A percentile compares a stretch with the other conserved stretches of the same genome.
These are phyloP conservation scores for Trypanosomatidae sp. DNA, from an alignment of 208 protist genomes.

Conservation along the genomic window DNA sequence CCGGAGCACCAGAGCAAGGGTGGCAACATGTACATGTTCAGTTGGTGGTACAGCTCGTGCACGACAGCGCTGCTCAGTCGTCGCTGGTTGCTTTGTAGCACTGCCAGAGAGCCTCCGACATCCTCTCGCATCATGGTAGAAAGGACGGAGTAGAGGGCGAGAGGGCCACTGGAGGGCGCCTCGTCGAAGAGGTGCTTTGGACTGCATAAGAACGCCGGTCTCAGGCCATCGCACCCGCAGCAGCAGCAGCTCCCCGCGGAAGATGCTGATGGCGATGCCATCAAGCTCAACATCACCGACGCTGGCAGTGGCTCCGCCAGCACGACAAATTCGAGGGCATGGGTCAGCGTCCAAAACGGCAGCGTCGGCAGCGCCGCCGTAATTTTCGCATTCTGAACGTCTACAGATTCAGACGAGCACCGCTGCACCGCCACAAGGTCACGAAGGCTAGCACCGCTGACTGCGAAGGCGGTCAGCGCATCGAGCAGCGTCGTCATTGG, in stretches of 20 bases:
- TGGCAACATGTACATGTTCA: conserved; percentile 58
- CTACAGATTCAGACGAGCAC: conserved; percentile 12
- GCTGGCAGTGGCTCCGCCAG: conserved; percentile 39
- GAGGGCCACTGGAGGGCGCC: conserved; percentile 12
- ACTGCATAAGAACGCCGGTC: conserved; percentile 27
- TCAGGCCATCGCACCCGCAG: conserved; percentile 22
- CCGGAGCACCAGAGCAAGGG: conserved; percentile 37
- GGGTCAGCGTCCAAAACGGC: conserved; percentile 47
- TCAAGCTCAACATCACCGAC: conserved; percentile 8
- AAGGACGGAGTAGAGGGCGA: conserved; percentile 23
- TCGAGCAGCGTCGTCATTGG: conserved; percentile 46
- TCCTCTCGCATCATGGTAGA: conserved; percentile 14
- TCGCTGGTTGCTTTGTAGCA: conserved; percentile 32
- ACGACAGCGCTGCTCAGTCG: conserved; percentile 70
- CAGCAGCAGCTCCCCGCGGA: conserved; percentile 1
- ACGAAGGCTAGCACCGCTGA: conserved; percentile 28
- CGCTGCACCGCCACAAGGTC: conserved; percentile 16
- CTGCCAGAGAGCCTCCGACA: conserved; percentile 1
- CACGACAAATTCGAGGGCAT: conserved; percentile 47
- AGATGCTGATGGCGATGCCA: not conserved
- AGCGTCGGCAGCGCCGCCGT: conserved; percentile 23
- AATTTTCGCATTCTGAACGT: conserved; percentile 15
- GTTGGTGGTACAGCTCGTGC: conserved; percentile 64
- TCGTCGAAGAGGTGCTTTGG: conserved; percentile 32
- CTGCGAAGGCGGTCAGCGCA: conserved; percentile 27